Percentiles rank a stretch among this genome's conserved stretches.
Evolutionary conservation across 306 rosid species (phyloP).

Genomic region (Chamaecrista fasciculata): DNA sequence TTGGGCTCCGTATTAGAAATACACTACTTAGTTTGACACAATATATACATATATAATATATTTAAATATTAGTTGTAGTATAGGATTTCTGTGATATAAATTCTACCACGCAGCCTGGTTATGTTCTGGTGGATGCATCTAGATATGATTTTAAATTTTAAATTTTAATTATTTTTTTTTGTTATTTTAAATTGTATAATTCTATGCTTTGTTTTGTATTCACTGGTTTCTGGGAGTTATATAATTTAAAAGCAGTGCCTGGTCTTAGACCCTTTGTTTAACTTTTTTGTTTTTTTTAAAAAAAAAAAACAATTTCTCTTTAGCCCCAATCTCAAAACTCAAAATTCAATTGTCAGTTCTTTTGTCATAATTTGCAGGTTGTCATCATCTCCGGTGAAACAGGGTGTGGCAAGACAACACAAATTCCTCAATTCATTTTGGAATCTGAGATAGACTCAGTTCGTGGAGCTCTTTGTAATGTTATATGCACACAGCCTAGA

Average conservation of each 20-base stretch:
- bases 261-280: neutral
- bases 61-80: constrained; percentile 16
- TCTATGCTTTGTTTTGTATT: constrained; percentile 9
- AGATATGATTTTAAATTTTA: neutral
- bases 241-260: constrained; percentile 7
- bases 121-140: neutral
- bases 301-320: too few relatives aligned
- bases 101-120: neutral
- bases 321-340: neutral
- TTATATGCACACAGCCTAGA: constrained; percentile 96
- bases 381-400: constrained; percentile 88
- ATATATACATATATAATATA: too few relatives aligned
- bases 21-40: neutral
- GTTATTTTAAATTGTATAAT: neutral
- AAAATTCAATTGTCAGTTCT: constrained; percentile 13
- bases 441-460: constrained; percentile 80
- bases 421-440: constrained; percentile 93
- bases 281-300: too few relatives aligned
- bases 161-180: too few relatives aligned
- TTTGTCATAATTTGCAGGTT: constrained; percentile 50
- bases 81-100: neutral
- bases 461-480: constrained; percentile 75
- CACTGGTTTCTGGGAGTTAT: constrained; percentile 21
- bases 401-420: constrained; percentile 99
- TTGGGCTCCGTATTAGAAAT: neutral